Percentiles rank a stretch among this genome's conserved stretches.
phyloP scores from a whole-genome alignment of 2,329 filamentous ascomycete genomes.

The Apiospora aurea region DNA sequence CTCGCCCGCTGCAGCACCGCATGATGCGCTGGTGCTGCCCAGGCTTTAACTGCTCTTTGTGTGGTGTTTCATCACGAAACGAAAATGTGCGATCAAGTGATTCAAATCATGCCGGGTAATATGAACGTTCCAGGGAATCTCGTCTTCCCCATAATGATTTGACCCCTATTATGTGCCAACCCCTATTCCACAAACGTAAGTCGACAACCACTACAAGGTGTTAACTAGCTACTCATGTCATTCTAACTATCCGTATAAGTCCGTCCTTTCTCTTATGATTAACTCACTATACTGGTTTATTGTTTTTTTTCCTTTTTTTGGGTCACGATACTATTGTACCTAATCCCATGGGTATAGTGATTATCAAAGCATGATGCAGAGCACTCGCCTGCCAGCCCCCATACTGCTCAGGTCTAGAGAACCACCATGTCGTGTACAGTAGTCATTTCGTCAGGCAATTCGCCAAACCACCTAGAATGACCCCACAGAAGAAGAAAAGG shows the following conservation, averaged over 20 bases:
- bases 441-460: rapidly evolving
- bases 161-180: background rate
- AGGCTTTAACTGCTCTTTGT: background rate
- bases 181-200: background rate
- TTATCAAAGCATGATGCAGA: background rate
- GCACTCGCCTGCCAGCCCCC: too few species aligned
- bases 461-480: too few species aligned
- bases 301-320: too few species aligned
- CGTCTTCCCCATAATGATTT: background rate
- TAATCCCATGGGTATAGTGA: background rate
- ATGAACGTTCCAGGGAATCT: background rate
- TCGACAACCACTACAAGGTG: background rate
- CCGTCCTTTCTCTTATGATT: background rate
- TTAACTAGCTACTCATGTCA: background rate
- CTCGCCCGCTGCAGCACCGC: background rate
- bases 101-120: background rate
- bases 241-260: background rate
- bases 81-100: background rate
- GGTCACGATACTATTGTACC: background rate
- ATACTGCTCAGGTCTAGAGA: background rate
- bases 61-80: background rate
- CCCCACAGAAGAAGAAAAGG: background rate
- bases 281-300: background rate
- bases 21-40: background rate
- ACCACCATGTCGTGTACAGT: background rate